Percentiles rank a stretch among this genome's conserved stretches.
Conservation (phyloP, 352 stramenopile genomes). For the Globisporangium camurandrum region DNA sequence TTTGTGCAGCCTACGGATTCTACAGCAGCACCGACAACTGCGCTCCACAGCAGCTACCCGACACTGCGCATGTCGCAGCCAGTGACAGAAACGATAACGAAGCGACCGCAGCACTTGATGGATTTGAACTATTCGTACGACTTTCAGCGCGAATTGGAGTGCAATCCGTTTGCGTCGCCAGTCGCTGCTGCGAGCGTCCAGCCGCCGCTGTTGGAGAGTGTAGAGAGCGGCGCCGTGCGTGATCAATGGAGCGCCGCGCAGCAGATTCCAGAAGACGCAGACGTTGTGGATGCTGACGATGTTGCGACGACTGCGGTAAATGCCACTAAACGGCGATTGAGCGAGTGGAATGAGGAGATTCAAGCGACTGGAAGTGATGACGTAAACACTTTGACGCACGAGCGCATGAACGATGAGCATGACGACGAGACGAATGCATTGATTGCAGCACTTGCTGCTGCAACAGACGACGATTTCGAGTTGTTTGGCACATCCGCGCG, state of each 20-base stretch:
- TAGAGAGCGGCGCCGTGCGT: background rate
- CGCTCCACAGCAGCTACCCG: conserved; percentile 4
- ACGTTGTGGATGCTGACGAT: background rate
- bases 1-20: too few species aligned
- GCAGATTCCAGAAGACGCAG: background rate
- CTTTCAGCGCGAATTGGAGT: conserved; percentile 27
- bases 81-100: too few species aligned
- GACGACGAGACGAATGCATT: conserved; percentile 8
- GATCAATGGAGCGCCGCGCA: background rate
- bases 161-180: conserved; percentile 27
- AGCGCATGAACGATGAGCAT: background rate
- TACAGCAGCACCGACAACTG: too few species aligned
- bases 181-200: background rate
- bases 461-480: conserved; percentile 8
- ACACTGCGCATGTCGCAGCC: too few species aligned
- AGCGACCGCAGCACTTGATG: conserved; percentile 3
- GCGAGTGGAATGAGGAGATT: too few species aligned
- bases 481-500: conserved; percentile 7
- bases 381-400: too few species aligned
- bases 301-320: background rate
- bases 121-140: conserved; percentile 38
- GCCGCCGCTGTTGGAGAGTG: background rate
- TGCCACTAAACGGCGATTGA: too few species aligned
- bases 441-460: conserved; percentile 7
- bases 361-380: too few species aligned